These are phyloP conservation scores for Leishmania martiniquensis DNA, from an alignment of 208 protist genomes.

Conservation along the genomic window DNA sequence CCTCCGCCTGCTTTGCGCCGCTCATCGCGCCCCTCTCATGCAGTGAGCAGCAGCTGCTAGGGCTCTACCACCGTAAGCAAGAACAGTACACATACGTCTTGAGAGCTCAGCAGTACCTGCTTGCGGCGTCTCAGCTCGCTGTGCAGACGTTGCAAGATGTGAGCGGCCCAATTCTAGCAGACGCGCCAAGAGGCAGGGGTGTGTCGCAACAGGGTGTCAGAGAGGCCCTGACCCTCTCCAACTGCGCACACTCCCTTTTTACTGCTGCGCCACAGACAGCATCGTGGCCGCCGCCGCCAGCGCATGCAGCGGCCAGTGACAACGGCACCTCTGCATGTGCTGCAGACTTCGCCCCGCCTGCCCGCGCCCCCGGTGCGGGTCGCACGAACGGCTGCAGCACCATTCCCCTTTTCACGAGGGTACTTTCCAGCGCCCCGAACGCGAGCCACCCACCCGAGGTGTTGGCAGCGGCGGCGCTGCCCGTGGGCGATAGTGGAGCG, in stretches of 20 bases:
- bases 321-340: background rate
- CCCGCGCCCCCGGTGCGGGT: background rate
- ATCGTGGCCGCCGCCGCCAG: background rate
- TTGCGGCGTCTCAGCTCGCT: conserved; percentile 2
- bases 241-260: conserved; percentile 8
- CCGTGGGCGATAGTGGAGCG: background rate
- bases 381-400: background rate
- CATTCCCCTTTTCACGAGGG: conserved; percentile 15
- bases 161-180: background rate
- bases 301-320: background rate
- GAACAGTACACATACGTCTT: conserved; percentile 33
- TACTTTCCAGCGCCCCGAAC: conserved; percentile 21
- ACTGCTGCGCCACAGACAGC: background rate
- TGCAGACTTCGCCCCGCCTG: background rate
- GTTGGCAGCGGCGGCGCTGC: background rate
- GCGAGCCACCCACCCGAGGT: background rate
- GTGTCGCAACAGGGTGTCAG: background rate
- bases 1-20: background rate
- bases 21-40: conserved; percentile 6
- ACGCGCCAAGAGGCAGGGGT: background rate
- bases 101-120: conserved; percentile 21
- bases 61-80: conserved; percentile 36
- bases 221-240: background rate
- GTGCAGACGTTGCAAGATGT: conserved; percentile 11
- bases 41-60: conserved; percentile 21